These are phyloP conservation scores for Bonnemaisonia californica DNA, from an alignment of 31 red algal genomes.

Conservation along the genomic window DNA sequence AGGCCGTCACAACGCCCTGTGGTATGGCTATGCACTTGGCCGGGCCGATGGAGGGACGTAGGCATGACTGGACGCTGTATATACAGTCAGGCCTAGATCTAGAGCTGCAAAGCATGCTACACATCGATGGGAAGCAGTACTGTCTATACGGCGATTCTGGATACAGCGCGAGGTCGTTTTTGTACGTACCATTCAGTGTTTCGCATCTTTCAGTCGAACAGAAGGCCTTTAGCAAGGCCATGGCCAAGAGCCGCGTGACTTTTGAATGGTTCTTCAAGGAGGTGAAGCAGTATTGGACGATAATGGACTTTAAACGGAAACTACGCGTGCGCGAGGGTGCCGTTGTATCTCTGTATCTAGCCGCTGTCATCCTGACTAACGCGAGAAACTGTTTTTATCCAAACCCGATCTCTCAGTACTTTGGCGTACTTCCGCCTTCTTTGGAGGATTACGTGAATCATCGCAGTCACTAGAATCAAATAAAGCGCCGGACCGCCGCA, in stretches of 20 bases:
- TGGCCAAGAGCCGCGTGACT: background rate
- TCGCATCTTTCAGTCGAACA: background rate
- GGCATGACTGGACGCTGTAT: slow-evolving; percentile 2
- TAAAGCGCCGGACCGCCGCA: no score
- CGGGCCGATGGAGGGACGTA: background rate
- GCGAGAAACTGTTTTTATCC: background rate
- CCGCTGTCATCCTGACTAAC: background rate
- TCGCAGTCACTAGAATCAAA: no score
- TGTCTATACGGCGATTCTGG: background rate
- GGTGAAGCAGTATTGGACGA: slow-evolving; percentile 8
- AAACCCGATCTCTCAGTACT: no score
- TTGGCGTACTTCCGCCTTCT: no score
- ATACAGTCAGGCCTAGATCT: background rate
- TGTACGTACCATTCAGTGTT: slow-evolving; percentile 1
- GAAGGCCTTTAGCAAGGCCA: slow-evolving; percentile 7
- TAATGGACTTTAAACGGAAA: slow-evolving; percentile 15
- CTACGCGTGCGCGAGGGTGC: background rate
- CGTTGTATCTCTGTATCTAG: background rate
- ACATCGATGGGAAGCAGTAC: background rate
- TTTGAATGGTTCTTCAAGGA: slow-evolving; percentile 32
- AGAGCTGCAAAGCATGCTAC: background rate
- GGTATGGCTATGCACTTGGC: no score
- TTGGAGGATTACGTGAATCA: no score
- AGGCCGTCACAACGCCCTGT: background rate
- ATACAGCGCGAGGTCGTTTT: background rate